Evolutionary conservation across 2,329 filamentous ascomycete genomes (phyloP), one percentile per base, ranked within the genome.

Genomic region (Fusarium beomiforme): DNA sequence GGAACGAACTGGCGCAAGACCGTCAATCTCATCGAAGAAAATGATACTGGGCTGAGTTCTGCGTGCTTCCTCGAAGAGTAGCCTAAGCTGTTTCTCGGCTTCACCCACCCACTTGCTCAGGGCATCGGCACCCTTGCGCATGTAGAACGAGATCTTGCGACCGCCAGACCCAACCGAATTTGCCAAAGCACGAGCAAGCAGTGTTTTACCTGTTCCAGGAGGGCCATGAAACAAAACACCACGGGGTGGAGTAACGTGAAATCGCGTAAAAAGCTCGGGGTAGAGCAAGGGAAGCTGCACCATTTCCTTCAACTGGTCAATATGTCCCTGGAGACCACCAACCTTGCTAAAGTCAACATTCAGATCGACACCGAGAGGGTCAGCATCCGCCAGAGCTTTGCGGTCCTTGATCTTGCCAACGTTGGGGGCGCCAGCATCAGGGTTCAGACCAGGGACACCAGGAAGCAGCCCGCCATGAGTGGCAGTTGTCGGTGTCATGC

Each of bases 21-120:
- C 96, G 82, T 99, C 96, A 74, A 99, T 99, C 81, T 99, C 96
- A 79, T 99, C 96, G 75, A 99, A 98, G 85, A 99, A 99, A 80
- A 99, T 99, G 81, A 99, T 99, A 80, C 95, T 98, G 0, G 96
- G 96, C 78, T 99, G 96, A 3, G 92, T 98, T 80, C 94, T 96
- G 68, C 95, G 89, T 19, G 96, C 96, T 81, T 99, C 96, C 76
- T 98, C 96, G 72, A 99, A 99, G 8, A 99, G 87, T 62, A 98
- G 84, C 47, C 96, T 91, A 58, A 99, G 88, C 79, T 99, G 96
- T 81, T 95, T 92, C 82, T 99, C 96, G 13, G 97, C 96, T 82
- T 99, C 96, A 78, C 96, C 96, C 56, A 99, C 96, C 96, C 96
- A 99, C 82, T 99, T 99, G 81, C 95, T 98, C 69, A 99, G 85